Evolutionary conservation across 768 basidiomycete species (phyloP), one percentile per base, ranked within the genome.

Genomic region (Boletales sp.): DNA sequence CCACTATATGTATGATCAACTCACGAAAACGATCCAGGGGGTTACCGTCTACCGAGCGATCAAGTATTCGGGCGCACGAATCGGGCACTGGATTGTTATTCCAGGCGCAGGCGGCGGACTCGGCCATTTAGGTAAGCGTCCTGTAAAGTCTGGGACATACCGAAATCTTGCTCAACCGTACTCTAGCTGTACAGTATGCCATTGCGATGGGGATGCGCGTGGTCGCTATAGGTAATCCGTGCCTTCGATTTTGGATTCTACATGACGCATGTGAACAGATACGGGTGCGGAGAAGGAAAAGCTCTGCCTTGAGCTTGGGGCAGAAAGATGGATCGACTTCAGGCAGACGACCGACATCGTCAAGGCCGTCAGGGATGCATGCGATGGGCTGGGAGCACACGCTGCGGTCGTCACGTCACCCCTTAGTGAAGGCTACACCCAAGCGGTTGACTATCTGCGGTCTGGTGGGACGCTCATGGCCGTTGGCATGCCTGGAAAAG

Each of bases 31-130:
- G 35, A 5, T 38, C 1, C 43, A 86, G 84, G 89, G 88, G 41
- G 73, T 94, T 18, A 94, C 92, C 3, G 88, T 89, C 2, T 94
- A 91, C 62, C 85, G 88, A 50, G 92, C 90, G 0, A 71, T 94
- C 57, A 94, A 93, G 67, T 76, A 86, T 64, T 78, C 80, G 45
- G 71, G 79, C 47, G 76, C 82, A 8, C 73, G 68, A 28, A 77
- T 82, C 8, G 87, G 90, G 30, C 82, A 94, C 48, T 89, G 82
- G 81, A 72, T 90, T 52, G 84, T 83, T 18, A 71, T 92, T 41
- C 83, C 86, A 11, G 88, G 88, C 39, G 88, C 87, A 2, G 88
- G 87, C 4, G 87, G 87, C 49, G 89, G 90, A 13, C 82, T 92
- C 31, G 91, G 90, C 8, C 87, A 91, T 70, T 77, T 94, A 30